Evolutionary conservation across 2,329 filamentous ascomycete species (phyloP).

Genomic region (Mariannaea elegans): DNA sequence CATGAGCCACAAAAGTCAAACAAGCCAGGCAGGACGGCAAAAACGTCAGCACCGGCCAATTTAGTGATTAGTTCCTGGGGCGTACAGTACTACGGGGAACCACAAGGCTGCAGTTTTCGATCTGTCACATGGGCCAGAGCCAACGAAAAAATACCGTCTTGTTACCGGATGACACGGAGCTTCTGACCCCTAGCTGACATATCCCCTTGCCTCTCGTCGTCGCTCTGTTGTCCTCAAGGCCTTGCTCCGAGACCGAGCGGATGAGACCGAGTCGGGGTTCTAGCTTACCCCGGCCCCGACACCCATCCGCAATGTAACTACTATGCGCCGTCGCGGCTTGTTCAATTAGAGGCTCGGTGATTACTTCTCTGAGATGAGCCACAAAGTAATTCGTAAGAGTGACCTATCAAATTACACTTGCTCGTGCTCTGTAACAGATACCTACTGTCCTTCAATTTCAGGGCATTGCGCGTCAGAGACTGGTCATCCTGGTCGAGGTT

Average conservation of each 20-base stretch:
- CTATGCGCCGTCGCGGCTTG: conserved; percentile 22
- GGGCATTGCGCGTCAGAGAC: not conserved
- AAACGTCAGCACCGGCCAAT: conserved; percentile 25
- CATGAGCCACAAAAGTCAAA: conserved; percentile 34
- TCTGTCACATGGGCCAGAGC: conserved; percentile 36
- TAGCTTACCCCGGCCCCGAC: conserved; percentile 28
- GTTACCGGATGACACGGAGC: conserved; percentile 40
- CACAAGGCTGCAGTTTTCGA: conserved; percentile 39
- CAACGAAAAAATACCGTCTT: conserved; percentile 43
- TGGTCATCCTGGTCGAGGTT: conserved; percentile 1
- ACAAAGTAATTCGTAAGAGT: conserved; percentile 4
- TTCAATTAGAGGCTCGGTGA: conserved; percentile 16
- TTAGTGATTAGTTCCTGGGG: conserved; percentile 15
- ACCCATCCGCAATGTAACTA: conserved; percentile 12
- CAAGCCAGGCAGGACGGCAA: conserved; percentile 22
- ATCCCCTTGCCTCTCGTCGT: conserved; percentile 27
- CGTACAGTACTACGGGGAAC: conserved; percentile 17
- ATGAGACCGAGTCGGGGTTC: conserved; percentile 32
- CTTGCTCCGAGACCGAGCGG: conserved; percentile 38
- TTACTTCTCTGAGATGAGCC: conserved; percentile 6
- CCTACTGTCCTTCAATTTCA: not conserved
- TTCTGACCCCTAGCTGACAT: conserved; percentile 34
- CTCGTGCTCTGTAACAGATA: not conserved
- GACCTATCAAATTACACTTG: not conserved
- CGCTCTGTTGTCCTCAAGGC: conserved; percentile 11